Base-by-base conservation (phyloP, 2,329 filamentous ascomycete genomes). In the Cordyceps cateniannulata region DNA sequence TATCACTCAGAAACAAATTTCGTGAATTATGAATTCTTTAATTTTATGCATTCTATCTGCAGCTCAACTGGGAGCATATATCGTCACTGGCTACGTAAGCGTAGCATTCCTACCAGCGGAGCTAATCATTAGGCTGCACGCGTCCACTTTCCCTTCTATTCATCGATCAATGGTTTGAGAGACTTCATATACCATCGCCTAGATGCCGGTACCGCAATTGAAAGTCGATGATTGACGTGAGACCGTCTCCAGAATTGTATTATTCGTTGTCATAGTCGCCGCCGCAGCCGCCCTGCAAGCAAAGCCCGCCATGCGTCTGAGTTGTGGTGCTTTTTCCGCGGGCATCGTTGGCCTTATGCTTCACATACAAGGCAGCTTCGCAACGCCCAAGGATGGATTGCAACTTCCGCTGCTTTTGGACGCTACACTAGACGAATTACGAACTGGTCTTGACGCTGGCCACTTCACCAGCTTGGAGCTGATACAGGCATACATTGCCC, bases 391-490 rank as follows among this genome's bases (percentile, higher is more conserved):
- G 10, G 24, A 27, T 6, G 45, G 25, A 32, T 8, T 20, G 1
- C 24, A 12, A 47, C 12, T 61, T 9, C 66, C 66, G 5, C 56
- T 51, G 2, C 40, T 67, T 3, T 61, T 66, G 3, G 65, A 68
- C 20, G 65, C 65, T 12, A 68, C 66, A 12, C 65, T 67, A 2
- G 63, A 63, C 16, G 62, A 68, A 16, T 61, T 68, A 20, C 63
- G 65, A 1, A 10, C 22, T 7, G 66, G 65, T 2, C 50, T 68
- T n/a, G 65, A 66, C 27, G 35, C 29, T 0, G 61, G 62, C 27
- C 48, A 25, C 10, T 76, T 77, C 62, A 75, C 73, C 3, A 73
- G 71, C 38, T 69, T 72, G 3, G 72, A 76, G 55, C 66, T 77
- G 5, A 70, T 74, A 18, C 68, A 69, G 1, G 66, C 68, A 27